phyloP scores from a whole-genome alignment of 768 basidiomycete genomes.

The Termitomyces sp. region DNA sequence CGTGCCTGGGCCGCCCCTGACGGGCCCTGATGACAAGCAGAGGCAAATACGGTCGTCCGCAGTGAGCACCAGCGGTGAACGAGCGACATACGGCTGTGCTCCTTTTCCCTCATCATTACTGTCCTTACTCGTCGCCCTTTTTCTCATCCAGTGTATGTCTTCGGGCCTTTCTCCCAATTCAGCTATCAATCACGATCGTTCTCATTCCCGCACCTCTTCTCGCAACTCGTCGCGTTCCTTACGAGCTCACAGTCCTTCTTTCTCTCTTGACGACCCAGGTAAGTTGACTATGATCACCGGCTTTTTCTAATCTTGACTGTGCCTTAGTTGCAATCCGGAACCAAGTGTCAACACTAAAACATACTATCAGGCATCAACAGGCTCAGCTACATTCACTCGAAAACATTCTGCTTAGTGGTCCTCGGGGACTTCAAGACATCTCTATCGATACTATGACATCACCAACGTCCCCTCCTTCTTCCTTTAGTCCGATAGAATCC shows the following conservation, averaged over 20 bases:
- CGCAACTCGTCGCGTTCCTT: conserved; percentile 37
- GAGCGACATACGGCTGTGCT: background rate
- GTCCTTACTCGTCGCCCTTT: conserved; percentile 6
- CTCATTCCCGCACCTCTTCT: conserved; percentile 38
- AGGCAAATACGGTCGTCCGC: background rate
- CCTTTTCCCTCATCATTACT: conserved; percentile 1
- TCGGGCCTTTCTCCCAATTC: conserved; percentile 27
- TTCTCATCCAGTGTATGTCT: conserved; percentile 25
- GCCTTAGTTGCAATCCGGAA: conserved; percentile 64
- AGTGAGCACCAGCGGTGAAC: background rate
- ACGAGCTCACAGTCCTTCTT: conserved; percentile 51
- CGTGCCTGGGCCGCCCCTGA: background rate
- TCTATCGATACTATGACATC: conserved; percentile 26
- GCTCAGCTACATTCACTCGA: conserved; percentile 71
- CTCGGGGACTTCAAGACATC: conserved; percentile 47
- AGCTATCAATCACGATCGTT: conserved; percentile 24
- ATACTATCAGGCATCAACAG: conserved; percentile 79
- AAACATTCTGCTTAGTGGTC: conserved; percentile 58
- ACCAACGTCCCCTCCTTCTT: conserved; percentile 24
- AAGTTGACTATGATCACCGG: conserved; percentile 20
- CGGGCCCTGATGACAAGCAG: background rate
- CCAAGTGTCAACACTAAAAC: conserved; percentile 78
- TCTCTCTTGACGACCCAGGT: conserved; percentile 65
- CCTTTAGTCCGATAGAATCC: conserved; percentile 18
- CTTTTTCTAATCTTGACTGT: conserved; percentile 14